Evolutionary conservation across 176 grass and related monocot species (phyloP).

Genomic region (Alloteropsis semialata): DNA sequence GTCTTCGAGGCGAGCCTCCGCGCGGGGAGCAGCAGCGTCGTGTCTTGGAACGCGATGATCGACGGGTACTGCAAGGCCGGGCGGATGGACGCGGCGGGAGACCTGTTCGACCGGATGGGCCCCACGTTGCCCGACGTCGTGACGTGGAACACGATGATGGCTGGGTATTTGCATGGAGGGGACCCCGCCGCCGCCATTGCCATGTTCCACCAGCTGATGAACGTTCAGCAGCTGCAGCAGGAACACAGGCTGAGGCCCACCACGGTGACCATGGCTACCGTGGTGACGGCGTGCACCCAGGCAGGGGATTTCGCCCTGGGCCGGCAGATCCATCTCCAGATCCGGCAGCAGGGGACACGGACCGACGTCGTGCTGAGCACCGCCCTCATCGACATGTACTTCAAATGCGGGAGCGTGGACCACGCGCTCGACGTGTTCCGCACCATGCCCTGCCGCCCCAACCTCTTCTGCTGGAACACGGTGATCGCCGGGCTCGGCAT

Average conservation of each 20-base stretch:
- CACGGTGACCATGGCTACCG: constrained; percentile 37
- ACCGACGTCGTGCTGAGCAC: constrained; percentile 33
- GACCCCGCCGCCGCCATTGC: background rate
- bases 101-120: constrained; percentile 42
- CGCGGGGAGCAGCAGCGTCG: constrained; percentile 25
- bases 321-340: constrained; percentile 18
- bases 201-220: constrained; percentile 29
- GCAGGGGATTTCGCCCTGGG: constrained; percentile 38
- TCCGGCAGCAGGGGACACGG: background rate
- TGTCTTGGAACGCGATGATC: constrained; percentile 63
- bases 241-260: constrained; percentile 18
- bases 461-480: constrained; percentile 60
- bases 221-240: background rate
- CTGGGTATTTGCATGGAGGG: constrained; percentile 27
- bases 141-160: constrained; percentile 59
- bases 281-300: constrained; percentile 41
- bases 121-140: constrained; percentile 1
- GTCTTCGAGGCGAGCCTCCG: constrained; percentile 44
- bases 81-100: constrained; percentile 1
- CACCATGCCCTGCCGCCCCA: background rate
- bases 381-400: constrained; percentile 59
- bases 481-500: constrained; percentile 45
- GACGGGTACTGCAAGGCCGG: constrained; percentile 35
- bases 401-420: constrained; percentile 48
- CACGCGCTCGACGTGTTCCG: constrained; percentile 27